Base-by-base conservation (phyloP, 768 basidiomycete genomes). In the Lactarius pseudohatsudake region DNA sequence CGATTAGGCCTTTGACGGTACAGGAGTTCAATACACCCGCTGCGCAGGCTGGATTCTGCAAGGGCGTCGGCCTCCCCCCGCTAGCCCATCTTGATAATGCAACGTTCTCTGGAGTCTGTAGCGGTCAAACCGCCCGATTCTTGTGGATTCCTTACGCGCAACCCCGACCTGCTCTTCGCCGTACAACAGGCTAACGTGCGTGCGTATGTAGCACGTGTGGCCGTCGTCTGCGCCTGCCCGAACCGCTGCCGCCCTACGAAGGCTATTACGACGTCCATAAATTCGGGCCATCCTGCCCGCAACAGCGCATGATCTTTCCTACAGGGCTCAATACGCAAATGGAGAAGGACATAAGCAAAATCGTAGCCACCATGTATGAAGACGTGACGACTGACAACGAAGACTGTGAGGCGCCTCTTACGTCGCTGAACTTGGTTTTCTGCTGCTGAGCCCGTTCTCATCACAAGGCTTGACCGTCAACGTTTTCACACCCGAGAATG, bases 71-170 rank as follows among this genome's bases (percentile, higher is more conserved):
- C 18, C 38, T 9, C 8, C 32, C 36, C 10, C 71, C 72, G 7
- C 68, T 65, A 2, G 70, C 72, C 22, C 38, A 43, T 18, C 72
- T 76, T 9, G 74, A 73, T 47, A 58, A 70, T 32, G 76, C 67
- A 8, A 71, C 66, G 7, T 72, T 77, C 57, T 43, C 61, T 20
- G 75, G 76, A 6, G 16, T 55, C 2, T 64, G 71, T 11, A 40
- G 47, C n/a, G 66, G 65, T 8, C 47, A 38, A 6, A 59, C 69
- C 1, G 56, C 67, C 15, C 65, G 56, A n/a, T 77, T 73, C 58
- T 45, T 73, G 32, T 74, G 76, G 30, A 71, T 77, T 26, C 75
- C 76, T 7, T 76, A 68, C 54, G 75, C 75, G 5, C 26, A 70
- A 61, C 74, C 76, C 13, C 74, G 36, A 11, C 45, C 16, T 61